Percentiles rank a stretch among this genome's conserved stretches.
Conservation (phyloP, 1,284 basidiomycete genomes). For the Trametes polyzona region DNA sequence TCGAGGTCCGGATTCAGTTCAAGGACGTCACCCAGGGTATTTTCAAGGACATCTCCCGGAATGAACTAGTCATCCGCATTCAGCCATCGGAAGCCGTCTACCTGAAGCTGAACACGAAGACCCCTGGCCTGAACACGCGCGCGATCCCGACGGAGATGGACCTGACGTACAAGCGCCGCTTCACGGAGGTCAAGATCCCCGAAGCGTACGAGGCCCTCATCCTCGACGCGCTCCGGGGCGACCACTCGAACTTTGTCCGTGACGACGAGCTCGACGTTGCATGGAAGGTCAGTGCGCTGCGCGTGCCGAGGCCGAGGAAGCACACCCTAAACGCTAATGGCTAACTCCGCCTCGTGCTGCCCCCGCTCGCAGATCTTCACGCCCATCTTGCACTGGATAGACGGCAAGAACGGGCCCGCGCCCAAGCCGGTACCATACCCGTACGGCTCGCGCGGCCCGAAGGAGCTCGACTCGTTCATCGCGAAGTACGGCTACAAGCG, state of each 20-base stretch:
- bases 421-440: conserved; percentile 82
- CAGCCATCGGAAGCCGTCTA: conserved; percentile 95
- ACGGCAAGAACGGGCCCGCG: conserved; percentile 63
- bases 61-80: conserved; percentile 95
- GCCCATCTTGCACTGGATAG: conserved; percentile 94
- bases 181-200: conserved; percentile 86
- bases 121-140: conserved; percentile 86
- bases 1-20: conserved; percentile 95
- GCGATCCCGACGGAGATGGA: conserved; percentile 96
- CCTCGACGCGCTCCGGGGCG: conserved; percentile 86
- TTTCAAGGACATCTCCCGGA: conserved; percentile 92
- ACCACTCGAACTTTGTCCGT: conserved; percentile 92
- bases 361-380: conserved; percentile 84
- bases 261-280: conserved; percentile 94
- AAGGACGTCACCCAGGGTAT: conserved; percentile 96
- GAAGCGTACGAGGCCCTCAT: conserved; percentile 95
- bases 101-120: conserved; percentile 93
- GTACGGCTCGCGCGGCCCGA: conserved; percentile 94
- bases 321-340: not conserved
- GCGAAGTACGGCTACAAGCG: conserved; percentile 81
- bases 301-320: not conserved
- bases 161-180: conserved; percentile 94
- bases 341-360: no score
- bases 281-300: conserved; percentile 76
- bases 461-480: conserved; percentile 79